Evolutionary conservation across 441 rosid species (phyloP).

Genomic region (Gossypium gossypioides): DNA sequence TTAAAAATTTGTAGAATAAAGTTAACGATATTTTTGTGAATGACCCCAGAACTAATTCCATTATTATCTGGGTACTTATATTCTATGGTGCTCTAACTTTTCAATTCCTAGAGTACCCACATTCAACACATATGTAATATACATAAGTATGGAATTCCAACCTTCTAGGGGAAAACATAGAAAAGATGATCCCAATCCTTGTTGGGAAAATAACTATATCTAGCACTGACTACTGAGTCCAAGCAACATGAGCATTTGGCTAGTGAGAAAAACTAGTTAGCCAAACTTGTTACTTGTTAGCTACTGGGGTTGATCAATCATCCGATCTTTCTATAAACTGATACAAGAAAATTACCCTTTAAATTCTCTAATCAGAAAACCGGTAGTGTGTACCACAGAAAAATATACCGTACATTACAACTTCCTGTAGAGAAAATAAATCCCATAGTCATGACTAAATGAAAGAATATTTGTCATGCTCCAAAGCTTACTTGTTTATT

Average conservation of each 20-base stretch:
- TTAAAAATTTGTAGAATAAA: not conserved
- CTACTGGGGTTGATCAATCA: not conserved
- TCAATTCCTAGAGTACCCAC: not conserved
- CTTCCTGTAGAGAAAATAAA: not conserved
- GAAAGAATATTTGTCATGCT: not conserved
- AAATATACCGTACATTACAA: not conserved
- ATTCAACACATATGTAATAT: not conserved
- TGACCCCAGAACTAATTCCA: not conserved
- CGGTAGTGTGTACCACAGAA: not conserved
- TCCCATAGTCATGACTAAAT: not conserved
- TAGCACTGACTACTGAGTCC: not conserved
- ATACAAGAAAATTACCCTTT: not conserved
- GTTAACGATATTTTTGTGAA: not conserved
- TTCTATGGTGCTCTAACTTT: not conserved
- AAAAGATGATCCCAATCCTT: not conserved
- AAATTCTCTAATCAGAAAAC: not conserved
- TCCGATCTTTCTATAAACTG: not conserved
- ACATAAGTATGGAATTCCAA: not conserved
- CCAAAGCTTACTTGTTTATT: not conserved
- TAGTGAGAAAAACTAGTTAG: not conserved
- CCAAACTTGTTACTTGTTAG: not conserved
- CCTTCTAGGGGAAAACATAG: not conserved
- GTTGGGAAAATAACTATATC: not conserved
- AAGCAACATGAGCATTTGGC: not conserved
- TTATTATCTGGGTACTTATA: not conserved